Percentiles rank a stretch among this genome's conserved stretches.
Evolutionary conservation across 2,329 filamentous ascomycete genomes (phyloP).

Genomic region (Capronia epimyces): DNA sequence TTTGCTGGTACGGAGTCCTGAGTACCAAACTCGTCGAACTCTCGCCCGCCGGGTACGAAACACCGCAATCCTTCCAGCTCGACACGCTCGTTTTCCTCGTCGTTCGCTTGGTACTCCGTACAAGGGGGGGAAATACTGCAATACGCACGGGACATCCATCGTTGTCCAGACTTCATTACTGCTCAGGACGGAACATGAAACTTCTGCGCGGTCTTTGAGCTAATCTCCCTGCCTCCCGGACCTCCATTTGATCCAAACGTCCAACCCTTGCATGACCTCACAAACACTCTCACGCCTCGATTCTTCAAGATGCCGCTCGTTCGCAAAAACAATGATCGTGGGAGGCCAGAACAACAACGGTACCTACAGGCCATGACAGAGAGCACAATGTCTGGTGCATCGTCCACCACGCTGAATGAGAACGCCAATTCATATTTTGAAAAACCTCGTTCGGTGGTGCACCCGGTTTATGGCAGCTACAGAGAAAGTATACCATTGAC

Average conservation of each 20-base stretch:
- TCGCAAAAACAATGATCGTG: slow-evolving; percentile 19
- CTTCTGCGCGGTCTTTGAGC: background rate
- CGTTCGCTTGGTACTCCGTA: background rate
- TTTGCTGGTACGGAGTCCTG: no score
- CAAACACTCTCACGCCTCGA: background rate
- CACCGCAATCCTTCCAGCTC: background rate
- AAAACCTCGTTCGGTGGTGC: slow-evolving; percentile 6
- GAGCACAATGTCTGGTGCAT: slow-evolving; percentile 14
- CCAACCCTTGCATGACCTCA: slow-evolving; percentile 13
- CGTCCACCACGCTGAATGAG: slow-evolving; percentile 13
- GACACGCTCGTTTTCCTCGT: background rate
- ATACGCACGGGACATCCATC: background rate
- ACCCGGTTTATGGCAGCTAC: slow-evolving; percentile 22
- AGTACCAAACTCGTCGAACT: background rate
- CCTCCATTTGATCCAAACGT: slow-evolving; percentile 10
- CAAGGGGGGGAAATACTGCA: background rate
- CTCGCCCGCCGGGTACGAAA: background rate
- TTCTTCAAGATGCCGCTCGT: slow-evolving; percentile 25
- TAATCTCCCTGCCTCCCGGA: slow-evolving; percentile 13
- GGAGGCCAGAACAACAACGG: slow-evolving; percentile 6
- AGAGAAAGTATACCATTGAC: slow-evolving; percentile 15
- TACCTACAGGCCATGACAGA: slow-evolving; percentile 21
- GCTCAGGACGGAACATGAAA: slow-evolving; percentile 5
- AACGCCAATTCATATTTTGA: slow-evolving; percentile 15
- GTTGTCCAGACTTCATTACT: background rate